These are phyloP conservation scores for Bjerkandera adusta DNA, from an alignment of 1,284 basidiomycete species.

Conservation along the genomic window DNA sequence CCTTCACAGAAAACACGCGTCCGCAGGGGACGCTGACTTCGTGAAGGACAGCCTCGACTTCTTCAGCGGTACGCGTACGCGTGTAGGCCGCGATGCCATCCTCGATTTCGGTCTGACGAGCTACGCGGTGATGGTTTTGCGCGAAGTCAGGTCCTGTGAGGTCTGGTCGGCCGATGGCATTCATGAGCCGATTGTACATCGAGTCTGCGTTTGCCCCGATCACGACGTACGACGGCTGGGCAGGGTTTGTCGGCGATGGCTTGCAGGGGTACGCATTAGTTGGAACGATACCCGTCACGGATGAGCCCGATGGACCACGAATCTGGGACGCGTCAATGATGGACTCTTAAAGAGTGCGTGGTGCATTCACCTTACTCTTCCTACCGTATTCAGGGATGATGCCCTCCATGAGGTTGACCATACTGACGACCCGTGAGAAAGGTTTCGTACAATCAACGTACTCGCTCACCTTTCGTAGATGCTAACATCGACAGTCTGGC, in stretches of 20 bases:
- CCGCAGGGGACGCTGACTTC: conserved; percentile 65
- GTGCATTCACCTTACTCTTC: conserved; percentile 49
- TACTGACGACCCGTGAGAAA: conserved; percentile 37
- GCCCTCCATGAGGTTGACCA: conserved; percentile 75
- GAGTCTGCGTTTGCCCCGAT: conserved; percentile 72
- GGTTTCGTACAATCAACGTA: not conserved
- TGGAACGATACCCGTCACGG: conserved; percentile 70
- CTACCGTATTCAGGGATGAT: conserved; percentile 75
- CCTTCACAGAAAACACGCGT: conserved; percentile 57
- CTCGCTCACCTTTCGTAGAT: conserved; percentile 59
- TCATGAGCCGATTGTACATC: conserved; percentile 66
- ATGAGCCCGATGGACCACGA: conserved; percentile 69
- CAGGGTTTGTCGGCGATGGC: conserved; percentile 39
- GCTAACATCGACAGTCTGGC: conserved; percentile 70
- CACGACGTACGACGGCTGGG: conserved; percentile 53
- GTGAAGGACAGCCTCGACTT: conserved; percentile 52
- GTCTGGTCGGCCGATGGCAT: conserved; percentile 53
- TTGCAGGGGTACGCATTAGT: conserved; percentile 70
- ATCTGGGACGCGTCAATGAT: conserved; percentile 34
- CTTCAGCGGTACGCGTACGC: conserved; percentile 49
- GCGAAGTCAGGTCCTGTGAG: conserved; percentile 52
- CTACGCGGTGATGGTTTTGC: conserved; percentile 63
- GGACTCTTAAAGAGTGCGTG: not conserved
- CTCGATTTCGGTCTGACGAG: conserved; percentile 58
- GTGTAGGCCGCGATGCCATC: conserved; percentile 62